Conservation (phyloP, 1,139 yeast species). For the Scheffersomyces illinoinensis region DNA sequence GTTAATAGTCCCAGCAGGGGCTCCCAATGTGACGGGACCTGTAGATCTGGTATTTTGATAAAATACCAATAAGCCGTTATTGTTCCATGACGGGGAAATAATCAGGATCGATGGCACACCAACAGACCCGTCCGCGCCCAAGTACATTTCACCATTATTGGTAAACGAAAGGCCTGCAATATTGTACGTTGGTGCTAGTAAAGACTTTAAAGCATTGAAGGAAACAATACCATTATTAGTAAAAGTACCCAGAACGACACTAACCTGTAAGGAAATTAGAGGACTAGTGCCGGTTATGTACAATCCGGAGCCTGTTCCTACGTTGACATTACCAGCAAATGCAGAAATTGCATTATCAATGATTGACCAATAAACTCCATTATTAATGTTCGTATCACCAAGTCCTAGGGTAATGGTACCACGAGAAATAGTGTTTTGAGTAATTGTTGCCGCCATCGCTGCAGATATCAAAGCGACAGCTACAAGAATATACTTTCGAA, state of each 20-base stretch:
- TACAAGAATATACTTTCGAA: constrained; percentile 4
- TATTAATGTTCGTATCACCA: constrained; percentile 10
- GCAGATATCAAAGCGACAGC: constrained; percentile 3
- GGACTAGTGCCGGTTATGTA: constrained; percentile 9
- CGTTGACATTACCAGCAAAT: constrained; percentile 12
- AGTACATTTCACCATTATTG: constrained; percentile 12
- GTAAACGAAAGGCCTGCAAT: constrained; percentile 11
- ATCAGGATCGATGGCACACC: constrained; percentile 13
- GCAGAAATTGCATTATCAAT: constrained; percentile 11
- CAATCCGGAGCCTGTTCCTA: constrained; percentile 19
- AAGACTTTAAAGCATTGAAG: constrained; percentile 17
- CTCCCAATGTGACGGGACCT: constrained; percentile 8
- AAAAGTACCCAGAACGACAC: constrained; percentile 7
- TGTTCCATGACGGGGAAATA: constrained; percentile 9
- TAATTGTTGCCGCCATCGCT: constrained; percentile 5
- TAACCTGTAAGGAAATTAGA: constrained; percentile 8
- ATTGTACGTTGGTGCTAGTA: constrained; percentile 20
- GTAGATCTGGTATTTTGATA: constrained; percentile 6
- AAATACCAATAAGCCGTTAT: constrained; percentile 11
- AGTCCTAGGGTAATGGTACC: constrained; percentile 5
- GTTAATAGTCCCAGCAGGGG: constrained; percentile 9
- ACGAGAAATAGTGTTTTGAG: constrained; percentile 8
- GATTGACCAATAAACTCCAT: constrained; percentile 14
- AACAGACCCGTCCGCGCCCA: constrained; percentile 13
- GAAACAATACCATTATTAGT: constrained; percentile 11